phyloP scores from a whole-genome alignment of 192 early-diverging fungal genomes.

The Borealophlyctis nickersoniae region DNA sequence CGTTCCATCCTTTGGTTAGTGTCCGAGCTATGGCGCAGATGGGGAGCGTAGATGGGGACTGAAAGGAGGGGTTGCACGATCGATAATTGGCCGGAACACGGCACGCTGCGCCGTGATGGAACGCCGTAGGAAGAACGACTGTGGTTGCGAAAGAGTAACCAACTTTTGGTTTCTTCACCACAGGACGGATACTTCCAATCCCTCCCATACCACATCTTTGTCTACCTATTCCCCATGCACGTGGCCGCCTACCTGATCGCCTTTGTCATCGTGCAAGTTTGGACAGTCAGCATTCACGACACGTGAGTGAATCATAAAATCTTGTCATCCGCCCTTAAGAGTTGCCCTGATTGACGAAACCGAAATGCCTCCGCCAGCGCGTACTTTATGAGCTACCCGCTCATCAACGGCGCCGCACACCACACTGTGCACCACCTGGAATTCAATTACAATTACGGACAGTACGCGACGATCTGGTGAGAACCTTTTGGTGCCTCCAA shows the following conservation, averaged over 20 bases:
- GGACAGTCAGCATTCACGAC: slow-evolving; percentile 98
- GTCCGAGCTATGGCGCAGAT: no score
- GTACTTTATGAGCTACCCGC: slow-evolving; percentile 62
- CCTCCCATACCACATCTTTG: slow-evolving; percentile 90
- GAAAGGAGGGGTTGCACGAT: slow-evolving; percentile 9
- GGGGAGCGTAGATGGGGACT: no score
- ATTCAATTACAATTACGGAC: slow-evolving; percentile 99
- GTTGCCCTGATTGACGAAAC: no score
- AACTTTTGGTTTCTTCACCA: no score
- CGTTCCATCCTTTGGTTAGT: slow-evolving; percentile 82
- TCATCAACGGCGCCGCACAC: slow-evolving; percentile 91
- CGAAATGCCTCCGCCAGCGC: slow-evolving; percentile 39
- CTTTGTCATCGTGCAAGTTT: slow-evolving; percentile 88
- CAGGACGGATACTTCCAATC: slow-evolving; percentile 94
- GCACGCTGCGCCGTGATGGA: no score
- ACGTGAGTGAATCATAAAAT: slow-evolving; percentile 54
- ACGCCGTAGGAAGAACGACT: no score
- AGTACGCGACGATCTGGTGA: slow-evolving; percentile 97
- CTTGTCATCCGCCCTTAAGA: no score
- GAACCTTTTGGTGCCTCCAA: no score
- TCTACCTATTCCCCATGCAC: slow-evolving; percentile 88
- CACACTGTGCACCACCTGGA: slow-evolving; percentile 97
- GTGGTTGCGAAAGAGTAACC: no score
- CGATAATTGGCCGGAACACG: no score
- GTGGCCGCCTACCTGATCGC: slow-evolving; percentile 82